Percentiles rank a stretch among this genome's conserved stretches.
Conservation (phyloP, 768 basidiomycete genomes). For the Antrodiella citrinella region DNA sequence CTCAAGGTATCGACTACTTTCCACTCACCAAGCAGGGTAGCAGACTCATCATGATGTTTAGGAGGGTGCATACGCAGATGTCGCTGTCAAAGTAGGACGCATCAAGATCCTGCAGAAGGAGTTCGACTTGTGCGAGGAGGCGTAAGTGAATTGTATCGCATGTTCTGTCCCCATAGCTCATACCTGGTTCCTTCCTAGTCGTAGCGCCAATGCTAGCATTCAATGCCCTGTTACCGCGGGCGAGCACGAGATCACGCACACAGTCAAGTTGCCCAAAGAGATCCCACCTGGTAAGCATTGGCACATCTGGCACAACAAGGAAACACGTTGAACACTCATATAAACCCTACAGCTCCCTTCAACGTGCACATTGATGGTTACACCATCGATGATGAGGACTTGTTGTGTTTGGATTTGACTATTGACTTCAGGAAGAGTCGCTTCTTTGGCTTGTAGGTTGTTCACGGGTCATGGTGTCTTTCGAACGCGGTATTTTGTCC, state of each 20-base stretch:
- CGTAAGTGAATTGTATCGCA: slow-evolving; percentile 47
- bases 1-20: too few species aligned
- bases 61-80: slow-evolving; percentile 90
- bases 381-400: slow-evolving; percentile 60
- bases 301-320: too few species aligned
- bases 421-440: slow-evolving; percentile 60
- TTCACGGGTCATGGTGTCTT: too few species aligned
- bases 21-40: too few species aligned
- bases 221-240: slow-evolving; percentile 82
- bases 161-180: neutral
- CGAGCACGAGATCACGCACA: slow-evolving; percentile 66
- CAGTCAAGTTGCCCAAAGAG: slow-evolving; percentile 82
- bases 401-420: slow-evolving; percentile 74
- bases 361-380: slow-evolving; percentile 58
- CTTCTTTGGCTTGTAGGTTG: neutral
- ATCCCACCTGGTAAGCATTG: slow-evolving; percentile 64
- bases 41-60: too few species aligned
- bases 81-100: slow-evolving; percentile 87
- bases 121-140: slow-evolving; percentile 91
- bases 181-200: slow-evolving; percentile 32
- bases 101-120: slow-evolving; percentile 78
- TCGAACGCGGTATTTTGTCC: too few species aligned
- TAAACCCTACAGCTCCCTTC: slow-evolving; percentile 92
- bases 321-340: too few species aligned
- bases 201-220: slow-evolving; percentile 63